phyloP scores from a whole-genome alignment of 495 filamentous ascomycete species.

The Aspergillus sclerotioniger region DNA sequence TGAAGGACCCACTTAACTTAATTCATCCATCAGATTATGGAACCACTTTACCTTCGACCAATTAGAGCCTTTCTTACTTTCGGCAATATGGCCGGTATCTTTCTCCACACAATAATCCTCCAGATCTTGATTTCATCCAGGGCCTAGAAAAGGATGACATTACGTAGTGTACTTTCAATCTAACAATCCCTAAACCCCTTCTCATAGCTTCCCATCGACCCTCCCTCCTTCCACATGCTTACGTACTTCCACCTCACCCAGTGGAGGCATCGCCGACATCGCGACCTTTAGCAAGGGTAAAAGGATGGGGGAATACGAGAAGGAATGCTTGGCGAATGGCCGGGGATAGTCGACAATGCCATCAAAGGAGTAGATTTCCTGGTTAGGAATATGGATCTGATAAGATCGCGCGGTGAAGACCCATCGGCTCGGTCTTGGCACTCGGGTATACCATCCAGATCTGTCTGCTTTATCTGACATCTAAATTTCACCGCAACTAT shows the following conservation, averaged over 20 bases:
- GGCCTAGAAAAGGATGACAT: neutral
- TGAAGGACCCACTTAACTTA: neutral
- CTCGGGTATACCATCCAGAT: neutral
- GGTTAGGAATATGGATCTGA: constrained; percentile 9
- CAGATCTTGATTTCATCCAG: neutral
- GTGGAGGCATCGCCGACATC: neutral
- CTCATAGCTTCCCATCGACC: neutral
- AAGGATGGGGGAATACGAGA: neutral
- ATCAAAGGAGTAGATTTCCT: neutral
- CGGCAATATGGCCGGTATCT: neutral
- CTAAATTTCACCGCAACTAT: neutral
- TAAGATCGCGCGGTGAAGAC: constrained; percentile 3
- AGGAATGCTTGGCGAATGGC: constrained; percentile 4
- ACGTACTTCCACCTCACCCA: neutral
- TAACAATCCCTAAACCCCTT: neutral
- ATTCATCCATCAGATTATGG: neutral
- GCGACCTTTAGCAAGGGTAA: neutral
- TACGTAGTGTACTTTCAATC: neutral
- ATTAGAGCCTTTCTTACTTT: neutral
- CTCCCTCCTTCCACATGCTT: neutral
- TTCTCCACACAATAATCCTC: neutral
- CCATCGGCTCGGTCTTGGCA: neutral
- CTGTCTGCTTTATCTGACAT: neutral
- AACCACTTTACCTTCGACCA: neutral
- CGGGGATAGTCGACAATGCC: neutral